Evolutionary conservation across 2,329 filamentous ascomycete genomes (phyloP).

Genomic region (Xylaria arbuscula): DNA sequence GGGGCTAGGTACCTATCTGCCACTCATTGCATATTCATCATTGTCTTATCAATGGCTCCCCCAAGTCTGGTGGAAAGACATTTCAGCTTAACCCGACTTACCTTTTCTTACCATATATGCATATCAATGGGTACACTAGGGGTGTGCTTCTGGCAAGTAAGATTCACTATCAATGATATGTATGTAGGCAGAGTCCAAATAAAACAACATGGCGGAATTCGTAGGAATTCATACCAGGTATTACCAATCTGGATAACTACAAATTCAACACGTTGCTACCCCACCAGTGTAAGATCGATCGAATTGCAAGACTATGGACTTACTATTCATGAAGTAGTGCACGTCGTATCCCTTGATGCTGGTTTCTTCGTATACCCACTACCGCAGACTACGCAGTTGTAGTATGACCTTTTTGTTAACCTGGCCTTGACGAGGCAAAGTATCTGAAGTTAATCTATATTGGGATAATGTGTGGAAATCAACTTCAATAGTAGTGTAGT

Average conservation of each 20-base stretch:
- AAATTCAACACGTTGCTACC: background rate
- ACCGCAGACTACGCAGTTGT: too few relatives aligned
- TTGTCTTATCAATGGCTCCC: background rate
- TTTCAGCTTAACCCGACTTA: background rate
- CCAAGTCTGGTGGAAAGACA: background rate
- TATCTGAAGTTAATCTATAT: background rate
- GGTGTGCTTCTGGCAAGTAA: background rate
- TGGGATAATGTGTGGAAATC: constrained; percentile 17
- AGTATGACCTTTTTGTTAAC: background rate
- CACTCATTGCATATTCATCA: background rate
- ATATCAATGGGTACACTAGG: background rate
- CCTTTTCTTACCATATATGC: background rate
- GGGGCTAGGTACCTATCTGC: background rate
- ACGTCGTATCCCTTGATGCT: background rate
- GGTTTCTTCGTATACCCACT: too few relatives aligned
- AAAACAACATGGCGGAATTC: background rate
- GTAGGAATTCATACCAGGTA: background rate
- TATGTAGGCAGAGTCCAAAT: background rate
- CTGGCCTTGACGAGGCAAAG: background rate
- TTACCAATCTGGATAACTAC: background rate
- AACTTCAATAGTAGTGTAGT: background rate
- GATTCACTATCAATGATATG: too few relatives aligned
- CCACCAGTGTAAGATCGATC: background rate
- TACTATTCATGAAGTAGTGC: background rate
- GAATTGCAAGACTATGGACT: background rate